Evolutionary conservation across 140 eudicot genomes (phyloP).

Genomic region (Cichorium intybus): DNA sequence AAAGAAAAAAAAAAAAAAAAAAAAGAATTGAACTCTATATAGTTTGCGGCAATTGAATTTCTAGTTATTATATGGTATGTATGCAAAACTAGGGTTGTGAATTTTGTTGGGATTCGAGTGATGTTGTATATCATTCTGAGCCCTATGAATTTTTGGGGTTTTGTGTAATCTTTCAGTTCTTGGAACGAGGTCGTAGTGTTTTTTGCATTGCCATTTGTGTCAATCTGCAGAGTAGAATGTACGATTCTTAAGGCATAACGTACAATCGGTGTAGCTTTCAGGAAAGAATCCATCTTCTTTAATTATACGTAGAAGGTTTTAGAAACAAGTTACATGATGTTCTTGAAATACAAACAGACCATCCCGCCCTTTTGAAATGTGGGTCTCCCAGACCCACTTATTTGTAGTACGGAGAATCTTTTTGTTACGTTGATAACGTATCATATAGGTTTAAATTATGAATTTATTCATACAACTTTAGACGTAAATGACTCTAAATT

Average conservation of each 20-base stretch:
- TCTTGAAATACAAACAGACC: not conserved
- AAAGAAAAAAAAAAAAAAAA: not conserved
- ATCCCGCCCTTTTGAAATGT: not conserved
- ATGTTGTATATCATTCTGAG: constrained; percentile 23
- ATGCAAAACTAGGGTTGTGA: constrained; percentile 11
- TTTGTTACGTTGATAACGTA: not conserved
- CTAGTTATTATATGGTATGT: constrained; percentile 19
- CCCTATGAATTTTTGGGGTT: constrained; percentile 38
- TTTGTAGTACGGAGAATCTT: not conserved
- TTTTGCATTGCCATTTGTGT: constrained; percentile 25
- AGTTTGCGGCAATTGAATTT: constrained; percentile 24
- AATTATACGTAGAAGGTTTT: constrained; percentile 19
- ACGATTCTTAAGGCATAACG: not conserved
- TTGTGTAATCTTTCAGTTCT: constrained; percentile 39
- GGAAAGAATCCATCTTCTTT: constrained; percentile 1
- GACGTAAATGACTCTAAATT: not conserved
- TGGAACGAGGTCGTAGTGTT: constrained; percentile 31
- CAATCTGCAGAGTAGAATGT: constrained; percentile 23
- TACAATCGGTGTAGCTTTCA: constrained; percentile 5
- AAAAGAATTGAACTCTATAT: constrained; percentile 14
- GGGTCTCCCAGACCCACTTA: not conserved
- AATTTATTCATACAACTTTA: not conserved
- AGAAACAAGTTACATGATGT: constrained; percentile 1
- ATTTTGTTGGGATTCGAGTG: constrained; percentile 31
- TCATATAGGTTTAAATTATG: not conserved